Percentiles rank a stretch among this genome's conserved stretches.
phyloP scores from a whole-genome alignment of 305 asterid species.

The Fraxinus sp. region DNA sequence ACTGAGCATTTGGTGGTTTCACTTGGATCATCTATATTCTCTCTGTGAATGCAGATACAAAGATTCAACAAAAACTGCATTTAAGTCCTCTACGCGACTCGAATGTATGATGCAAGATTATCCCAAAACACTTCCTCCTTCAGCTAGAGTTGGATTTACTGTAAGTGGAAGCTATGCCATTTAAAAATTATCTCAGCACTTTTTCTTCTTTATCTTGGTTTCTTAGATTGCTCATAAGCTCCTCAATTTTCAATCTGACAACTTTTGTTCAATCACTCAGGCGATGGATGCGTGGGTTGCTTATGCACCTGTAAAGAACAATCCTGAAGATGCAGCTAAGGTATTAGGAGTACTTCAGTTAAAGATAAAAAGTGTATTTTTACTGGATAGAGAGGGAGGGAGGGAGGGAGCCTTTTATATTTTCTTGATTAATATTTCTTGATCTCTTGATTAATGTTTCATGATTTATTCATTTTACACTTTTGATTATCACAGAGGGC shows the following conservation, averaged over 20 bases:
- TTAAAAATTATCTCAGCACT: background rate
- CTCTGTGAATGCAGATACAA: conserved; percentile 63
- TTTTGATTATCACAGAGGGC: background rate
- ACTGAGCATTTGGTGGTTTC: background rate
- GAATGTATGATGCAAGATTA: conserved; percentile 99
- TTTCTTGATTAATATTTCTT: background rate
- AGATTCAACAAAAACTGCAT: conserved; percentile 83
- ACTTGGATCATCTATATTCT: conserved; percentile 2
- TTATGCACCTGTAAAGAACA: conserved; percentile 98
- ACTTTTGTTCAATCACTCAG: conserved; percentile 40
- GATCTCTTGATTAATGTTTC: conserved; percentile 6
- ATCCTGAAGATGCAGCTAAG: conserved; percentile 99
- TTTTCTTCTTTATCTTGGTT: conserved; percentile 13
- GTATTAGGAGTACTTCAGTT: conserved; percentile 33
- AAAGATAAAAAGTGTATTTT: background rate
- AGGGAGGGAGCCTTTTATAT: background rate
- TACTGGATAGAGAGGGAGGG: background rate
- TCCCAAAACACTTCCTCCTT: conserved; percentile 90
- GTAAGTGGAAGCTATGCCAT: conserved; percentile 48
- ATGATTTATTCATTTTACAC: conserved; percentile 11
- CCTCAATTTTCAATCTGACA: conserved; percentile 1
- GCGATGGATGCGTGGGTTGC: conserved; percentile 94
- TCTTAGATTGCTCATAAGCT: conserved; percentile 14
- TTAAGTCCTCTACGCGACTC: conserved; percentile 96
- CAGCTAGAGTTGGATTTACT: conserved; percentile 97